These are phyloP conservation scores for Cordyceps farinosa DNA, from an alignment of 2,329 filamentous ascomycete species.

Conservation along the genomic window DNA sequence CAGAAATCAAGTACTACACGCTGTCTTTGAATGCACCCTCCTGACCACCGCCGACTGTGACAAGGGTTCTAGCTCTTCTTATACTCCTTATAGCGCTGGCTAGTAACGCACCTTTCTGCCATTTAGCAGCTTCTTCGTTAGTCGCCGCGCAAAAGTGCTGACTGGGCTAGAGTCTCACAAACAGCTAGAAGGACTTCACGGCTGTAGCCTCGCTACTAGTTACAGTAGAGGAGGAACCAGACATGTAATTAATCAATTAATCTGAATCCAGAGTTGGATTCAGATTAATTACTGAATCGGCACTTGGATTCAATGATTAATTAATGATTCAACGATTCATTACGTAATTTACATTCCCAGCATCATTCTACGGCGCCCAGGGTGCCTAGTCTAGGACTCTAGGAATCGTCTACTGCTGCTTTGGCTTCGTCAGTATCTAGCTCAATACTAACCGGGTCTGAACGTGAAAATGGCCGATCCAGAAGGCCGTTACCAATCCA, in stretches of 20 bases:
- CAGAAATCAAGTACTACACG: neutral
- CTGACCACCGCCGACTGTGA: neutral
- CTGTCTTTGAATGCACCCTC: neutral
- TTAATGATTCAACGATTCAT: neutral
- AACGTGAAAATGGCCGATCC: neutral
- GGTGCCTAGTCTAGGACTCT: neutral
- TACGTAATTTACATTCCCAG: neutral
- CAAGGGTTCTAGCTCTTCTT: neutral
- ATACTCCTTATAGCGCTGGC: no score
- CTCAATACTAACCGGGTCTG: neutral
- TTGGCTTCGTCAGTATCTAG: conserved; percentile 1
- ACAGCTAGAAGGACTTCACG: no score
- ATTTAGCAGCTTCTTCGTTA: no score
- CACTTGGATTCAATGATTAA: neutral
- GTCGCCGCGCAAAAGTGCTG: no score
- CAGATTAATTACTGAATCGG: conserved; percentile 1
- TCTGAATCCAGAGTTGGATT: neutral
- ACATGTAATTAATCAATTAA: conserved; percentile 1
- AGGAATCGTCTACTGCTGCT: neutral
- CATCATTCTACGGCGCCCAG: neutral
- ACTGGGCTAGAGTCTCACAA: no score
- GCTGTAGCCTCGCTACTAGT: no score
- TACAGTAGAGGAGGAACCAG: neutral
- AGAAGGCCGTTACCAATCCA: neutral
- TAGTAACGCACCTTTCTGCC: no score